A percentile compares a stretch with the other conserved stretches of the same genome.
These are phyloP conservation scores for Annona squamosa DNA, from an alignment of 164 flowering plant species.

Conservation along the genomic window DNA sequence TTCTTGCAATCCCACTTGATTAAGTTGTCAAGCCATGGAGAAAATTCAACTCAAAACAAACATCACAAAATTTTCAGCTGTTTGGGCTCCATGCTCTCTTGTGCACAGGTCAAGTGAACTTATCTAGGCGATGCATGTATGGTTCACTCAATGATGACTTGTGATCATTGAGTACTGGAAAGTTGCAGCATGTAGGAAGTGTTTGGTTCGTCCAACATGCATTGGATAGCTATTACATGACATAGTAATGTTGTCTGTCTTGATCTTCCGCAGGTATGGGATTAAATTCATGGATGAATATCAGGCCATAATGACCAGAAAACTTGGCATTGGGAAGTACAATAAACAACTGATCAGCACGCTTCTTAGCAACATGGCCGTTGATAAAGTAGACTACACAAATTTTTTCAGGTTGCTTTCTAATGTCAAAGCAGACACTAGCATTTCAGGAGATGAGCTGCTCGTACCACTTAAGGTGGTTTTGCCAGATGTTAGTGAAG, in stretches of 20 bases:
- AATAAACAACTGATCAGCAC: constrained; percentile 77
- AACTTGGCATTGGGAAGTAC: constrained; percentile 81
- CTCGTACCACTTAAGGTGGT: constrained; percentile 81
- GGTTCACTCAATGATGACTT: no score
- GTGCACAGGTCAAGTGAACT: no score
- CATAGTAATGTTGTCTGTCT: neutral
- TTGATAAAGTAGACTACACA: constrained; percentile 78
- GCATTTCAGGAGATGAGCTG: constrained; percentile 56
- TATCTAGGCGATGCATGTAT: no score
- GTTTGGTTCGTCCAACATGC: no score
- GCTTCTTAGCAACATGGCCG: constrained; percentile 44
- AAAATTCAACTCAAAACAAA: no score
- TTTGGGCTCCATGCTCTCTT: no score
- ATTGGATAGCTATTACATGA: neutral
- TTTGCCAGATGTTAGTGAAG: constrained; percentile 84
- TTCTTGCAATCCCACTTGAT: no score
- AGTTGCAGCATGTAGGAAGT: no score
- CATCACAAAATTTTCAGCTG: no score
- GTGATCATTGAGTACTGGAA: no score
- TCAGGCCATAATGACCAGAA: constrained; percentile 85
- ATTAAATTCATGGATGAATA: constrained; percentile 95
- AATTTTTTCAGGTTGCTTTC: constrained; percentile 89
- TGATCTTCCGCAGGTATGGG: constrained; percentile 61
- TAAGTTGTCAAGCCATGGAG: no score
- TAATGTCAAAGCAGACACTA: constrained; percentile 67